Base-by-base conservation (phyloP, 371 early-diverging fungal genomes). In the Smittium culicis region DNA sequence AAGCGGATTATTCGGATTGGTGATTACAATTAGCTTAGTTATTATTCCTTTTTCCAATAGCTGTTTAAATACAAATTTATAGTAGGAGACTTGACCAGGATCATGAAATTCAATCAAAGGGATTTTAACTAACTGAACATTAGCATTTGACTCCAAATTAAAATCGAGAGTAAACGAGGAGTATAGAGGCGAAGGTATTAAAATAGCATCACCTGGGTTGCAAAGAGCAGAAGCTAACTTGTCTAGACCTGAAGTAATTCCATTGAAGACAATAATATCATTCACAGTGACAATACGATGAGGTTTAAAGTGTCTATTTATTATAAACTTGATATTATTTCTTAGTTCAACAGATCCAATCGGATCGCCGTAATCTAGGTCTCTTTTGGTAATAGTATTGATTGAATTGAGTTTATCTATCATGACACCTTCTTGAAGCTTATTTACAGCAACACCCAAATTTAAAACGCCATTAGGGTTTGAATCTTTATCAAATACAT, bases 131-230 rank as follows among this genome's bases (percentile, higher is more conserved):
- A 79, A 68, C 1, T 86, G 67, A 2, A 81, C 72, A 5, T 73
- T 74, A 1, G 81, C 84, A 16, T 80, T 78, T 0, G 86, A 77
- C 34, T 80, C 72, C n/a, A 71, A 70, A 59, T 72, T 66, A 32
- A 86, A 72, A 67, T 90, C 90, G 5, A 72, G 67, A 61, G 84
- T 82, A 71, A 90, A 87, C 5, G 83, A 86, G 28, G 88, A 86
- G 68, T 91, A 90, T 71, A 79, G 86, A 0, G 92, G 92, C 2
- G 83, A 74, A 14, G 82, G 82, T 25, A 89, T 81, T 66, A 92
- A 67, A 30, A 90, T 72, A 31, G 80, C 85, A 61, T 90, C 92
- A 32, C 88, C 89, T 1, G 82, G 81, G 65, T 92, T 82, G 31
- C 85, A 82, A 0, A 86, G 73, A 8, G 76, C 79, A 70, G 82